These are phyloP conservation scores for Camelina hispida DNA, from an alignment of 345 rosid genomes.

Conservation along the genomic window DNA sequence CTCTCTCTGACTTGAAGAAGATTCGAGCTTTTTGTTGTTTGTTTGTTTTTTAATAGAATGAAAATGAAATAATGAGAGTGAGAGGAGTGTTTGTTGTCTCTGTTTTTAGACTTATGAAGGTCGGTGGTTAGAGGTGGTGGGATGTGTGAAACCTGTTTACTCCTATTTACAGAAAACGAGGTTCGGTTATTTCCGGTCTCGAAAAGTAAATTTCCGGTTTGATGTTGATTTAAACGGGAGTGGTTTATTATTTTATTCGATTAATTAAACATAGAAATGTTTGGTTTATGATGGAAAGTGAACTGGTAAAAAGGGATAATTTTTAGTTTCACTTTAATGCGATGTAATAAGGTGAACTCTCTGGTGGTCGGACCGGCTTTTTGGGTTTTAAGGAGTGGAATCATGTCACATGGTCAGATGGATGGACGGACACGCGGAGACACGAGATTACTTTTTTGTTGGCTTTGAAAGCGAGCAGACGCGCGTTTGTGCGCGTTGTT, in stretches of 20 bases:
- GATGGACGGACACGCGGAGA: constrained; percentile 19
- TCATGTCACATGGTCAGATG: constrained; percentile 13
- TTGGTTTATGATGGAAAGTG: neutral
- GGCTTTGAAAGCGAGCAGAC: constrained; percentile 4
- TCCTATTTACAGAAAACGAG: constrained; percentile 20
- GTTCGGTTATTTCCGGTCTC: constrained; percentile 8
- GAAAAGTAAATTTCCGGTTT: neutral
- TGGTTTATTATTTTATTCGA: neutral
- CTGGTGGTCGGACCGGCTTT: constrained; percentile 37
- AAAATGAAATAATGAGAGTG: constrained; percentile 27
- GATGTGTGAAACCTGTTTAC: constrained; percentile 36
- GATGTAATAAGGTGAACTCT: constrained; percentile 9
- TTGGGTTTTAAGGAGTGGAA: constrained; percentile 9
- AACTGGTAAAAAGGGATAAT: neutral
- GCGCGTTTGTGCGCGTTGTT: too few relatives aligned
- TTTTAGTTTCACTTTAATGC: neutral
- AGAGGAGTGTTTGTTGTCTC: constrained; percentile 22
- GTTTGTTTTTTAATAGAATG: neutral
- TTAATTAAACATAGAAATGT: neutral
- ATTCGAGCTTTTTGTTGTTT: neutral
- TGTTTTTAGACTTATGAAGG: constrained; percentile 25
- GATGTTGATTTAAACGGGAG: neutral
- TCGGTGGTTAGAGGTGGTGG: constrained; percentile 43
- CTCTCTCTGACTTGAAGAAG: constrained; percentile 6
- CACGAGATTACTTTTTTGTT: neutral